phyloP scores from a whole-genome alignment of 441 rosid genomes.

The Eruca vesicaria region DNA sequence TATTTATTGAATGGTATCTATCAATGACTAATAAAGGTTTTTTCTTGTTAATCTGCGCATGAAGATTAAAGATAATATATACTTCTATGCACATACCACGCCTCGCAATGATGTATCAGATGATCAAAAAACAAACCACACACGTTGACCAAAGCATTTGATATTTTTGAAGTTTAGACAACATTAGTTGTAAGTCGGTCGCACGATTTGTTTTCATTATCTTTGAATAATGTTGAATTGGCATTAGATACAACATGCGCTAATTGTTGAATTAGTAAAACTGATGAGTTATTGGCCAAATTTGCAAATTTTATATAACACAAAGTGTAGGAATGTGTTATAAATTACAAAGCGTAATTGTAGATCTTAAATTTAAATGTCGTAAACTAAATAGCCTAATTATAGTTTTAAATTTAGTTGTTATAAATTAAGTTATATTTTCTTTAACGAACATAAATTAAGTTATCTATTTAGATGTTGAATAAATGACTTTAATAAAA shows the following conservation, averaged over 20 bases:
- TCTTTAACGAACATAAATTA: too few relatives aligned
- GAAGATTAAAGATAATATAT: not conserved
- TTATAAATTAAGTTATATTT: not conserved
- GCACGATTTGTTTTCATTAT: slow-evolving; percentile 15
- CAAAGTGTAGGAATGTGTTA: not conserved
- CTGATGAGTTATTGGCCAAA: not conserved
- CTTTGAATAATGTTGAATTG: not conserved
- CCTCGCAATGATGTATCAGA: not conserved
- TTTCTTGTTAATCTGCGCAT: not conserved
- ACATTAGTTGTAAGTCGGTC: slow-evolving; percentile 15
- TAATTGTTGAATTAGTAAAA: slow-evolving; percentile 16
- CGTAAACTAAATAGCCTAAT: not conserved
- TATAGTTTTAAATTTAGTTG: not conserved
- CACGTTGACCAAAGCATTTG: slow-evolving; percentile 11
- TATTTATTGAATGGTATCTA: not conserved
- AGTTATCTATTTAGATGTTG: too few relatives aligned
- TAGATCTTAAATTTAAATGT: not conserved
- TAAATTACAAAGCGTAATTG: not conserved
- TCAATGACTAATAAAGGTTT: not conserved
- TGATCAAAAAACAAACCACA: not conserved
- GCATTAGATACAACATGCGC: not conserved
- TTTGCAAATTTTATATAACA: not conserved
- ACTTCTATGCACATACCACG: not conserved
- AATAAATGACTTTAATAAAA: not conserved
- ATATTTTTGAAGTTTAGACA: not conserved